These are phyloP conservation scores for Tilletia caries DNA, from an alignment of 1,284 basidiomycete genomes.

Conservation along the genomic window DNA sequence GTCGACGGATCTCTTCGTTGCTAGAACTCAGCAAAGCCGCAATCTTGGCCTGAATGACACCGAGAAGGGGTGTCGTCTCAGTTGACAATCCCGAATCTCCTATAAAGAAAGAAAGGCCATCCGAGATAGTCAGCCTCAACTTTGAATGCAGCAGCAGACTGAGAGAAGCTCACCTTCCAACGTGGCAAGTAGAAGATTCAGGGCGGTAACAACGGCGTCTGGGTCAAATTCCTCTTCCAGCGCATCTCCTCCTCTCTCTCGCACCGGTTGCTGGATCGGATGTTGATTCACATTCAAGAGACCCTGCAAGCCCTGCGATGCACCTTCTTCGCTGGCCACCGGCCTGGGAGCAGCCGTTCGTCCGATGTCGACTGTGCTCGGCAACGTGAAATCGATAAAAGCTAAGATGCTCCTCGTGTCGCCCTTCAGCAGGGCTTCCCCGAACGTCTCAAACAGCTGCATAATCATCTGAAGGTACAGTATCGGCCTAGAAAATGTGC, in stretches of 20 bases:
- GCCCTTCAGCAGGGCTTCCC: conserved; percentile 33
- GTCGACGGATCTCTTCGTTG: conserved; percentile 56
- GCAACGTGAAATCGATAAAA: conserved; percentile 44
- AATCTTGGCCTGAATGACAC: conserved; percentile 37
- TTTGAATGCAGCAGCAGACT: conserved; percentile 13
- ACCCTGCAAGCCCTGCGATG: too few relatives aligned
- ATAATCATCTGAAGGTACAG: conserved; percentile 43
- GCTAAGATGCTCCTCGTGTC: conserved; percentile 35
- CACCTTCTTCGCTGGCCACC: too few relatives aligned
- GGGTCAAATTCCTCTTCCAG: conserved; percentile 21
- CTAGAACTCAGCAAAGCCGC: conserved; percentile 28
- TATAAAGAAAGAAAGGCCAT: background rate
- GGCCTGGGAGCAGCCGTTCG: background rate
- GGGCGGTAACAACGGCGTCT: conserved; percentile 38
- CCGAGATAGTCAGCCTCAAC: background rate
- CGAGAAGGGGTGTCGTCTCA: conserved; percentile 33
- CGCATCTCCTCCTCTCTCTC: conserved; percentile 15
- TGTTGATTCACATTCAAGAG: too few relatives aligned
- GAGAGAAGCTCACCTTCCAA: conserved; percentile 43
- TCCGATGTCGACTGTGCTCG: background rate
- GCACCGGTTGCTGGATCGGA: too few relatives aligned
- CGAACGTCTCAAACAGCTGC: conserved; percentile 45
- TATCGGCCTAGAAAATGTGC: background rate
- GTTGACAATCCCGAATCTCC: conserved; percentile 15
- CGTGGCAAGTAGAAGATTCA: conserved; percentile 44